Evolutionary conservation across 345 rosid genomes (phyloP), one percentile per base, ranked within the genome.

Genomic region (Combretum micranthum): DNA sequence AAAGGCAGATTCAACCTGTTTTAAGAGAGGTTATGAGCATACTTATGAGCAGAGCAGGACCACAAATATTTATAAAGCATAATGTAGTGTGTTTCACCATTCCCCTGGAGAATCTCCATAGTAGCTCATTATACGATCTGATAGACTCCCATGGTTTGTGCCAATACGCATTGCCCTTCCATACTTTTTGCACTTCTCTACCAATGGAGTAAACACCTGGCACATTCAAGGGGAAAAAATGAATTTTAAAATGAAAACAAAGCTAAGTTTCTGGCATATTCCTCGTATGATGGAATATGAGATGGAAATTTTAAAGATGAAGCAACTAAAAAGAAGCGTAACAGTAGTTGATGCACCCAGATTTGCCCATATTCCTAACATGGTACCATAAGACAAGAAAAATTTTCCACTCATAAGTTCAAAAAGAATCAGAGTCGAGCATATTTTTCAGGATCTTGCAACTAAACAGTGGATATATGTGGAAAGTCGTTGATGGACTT

Each of bases 101-200:
- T 78, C 99, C 99, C 69, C 97, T 77, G 99, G 97, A 68, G 99
- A 89, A 75, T 93, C 99, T 42, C 99, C 99, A 12, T 87, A 82
- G 75, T 85, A 93, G 76, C 97, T 93, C 99, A 93, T 89, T 63
- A 93, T 89, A 53, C 99, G 94, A 78, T 93, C 97, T 63, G 99
- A 89, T 73, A 93, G 99, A 62, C 97, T 93, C 63, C 99, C 99
- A 62, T 93, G 99, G 73, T 93, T 93, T 64, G 99, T 93, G 56
- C 99, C 99, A 65, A 93, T 89, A 55, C 99, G 97, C 91, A 93
- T 82, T 3, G 97, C 99, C 80, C 99, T 85, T 69, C 97, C 96
- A 54, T 89, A 85, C 74, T 83, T 85, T 72, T 89, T 89, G 73
- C 97, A 93, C 83, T 93, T 93, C 76, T 93, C 96, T 72, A 93